Evolutionary conservation across 768 basidiomycete genomes (phyloP), one percentile per base, ranked within the genome.

Genomic region (Daedalea quercina): DNA sequence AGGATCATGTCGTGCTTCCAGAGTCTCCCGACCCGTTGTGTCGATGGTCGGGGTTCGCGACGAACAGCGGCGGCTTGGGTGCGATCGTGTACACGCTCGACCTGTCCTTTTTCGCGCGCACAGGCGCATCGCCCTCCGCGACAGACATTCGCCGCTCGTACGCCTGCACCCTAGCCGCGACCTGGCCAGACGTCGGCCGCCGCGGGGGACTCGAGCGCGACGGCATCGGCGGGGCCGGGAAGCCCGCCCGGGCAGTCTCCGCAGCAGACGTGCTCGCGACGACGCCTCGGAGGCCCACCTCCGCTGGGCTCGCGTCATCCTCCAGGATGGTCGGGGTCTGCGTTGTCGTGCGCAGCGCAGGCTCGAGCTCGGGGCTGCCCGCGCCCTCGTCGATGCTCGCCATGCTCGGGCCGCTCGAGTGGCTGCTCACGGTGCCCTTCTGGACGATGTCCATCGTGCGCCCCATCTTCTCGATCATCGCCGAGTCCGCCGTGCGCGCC

Each of bases 361-460:
- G 45, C 28, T 31, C 28, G 3, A n/a, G n/a, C 26, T 50, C 54
- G 13, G 54, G 20, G n/a, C 41, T 35, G 17, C 48, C 22, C 20
- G 55, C 51, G 41, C 53, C 47, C 12, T 54, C 50, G 54, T 44
- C 44, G 17, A 25, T 47, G 53, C 58, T 56, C n/a, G 26, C 50
- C 28, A 22, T 19, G 48, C 57, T 58, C 33, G 54, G 53, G 15
- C 28, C 50, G 42, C 53, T 47, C 34, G 35, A 35, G 35, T 53
- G 57, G 37, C 59, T 62, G 48, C 57, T 56, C 62, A 56, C 62
- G 23, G 65, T 59, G 40, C 58, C 62, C 51, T 63, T 71, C 68
- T 88, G 84, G 33, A 83, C 76, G 42, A 91, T 83, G 67, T 87
- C 84, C 76, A 89, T 81, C 34, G 70, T 76, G 24, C 75, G 80